Base-by-base conservation (phyloP, 1,139 yeast species). In the Nematodospora anomalae region DNA sequence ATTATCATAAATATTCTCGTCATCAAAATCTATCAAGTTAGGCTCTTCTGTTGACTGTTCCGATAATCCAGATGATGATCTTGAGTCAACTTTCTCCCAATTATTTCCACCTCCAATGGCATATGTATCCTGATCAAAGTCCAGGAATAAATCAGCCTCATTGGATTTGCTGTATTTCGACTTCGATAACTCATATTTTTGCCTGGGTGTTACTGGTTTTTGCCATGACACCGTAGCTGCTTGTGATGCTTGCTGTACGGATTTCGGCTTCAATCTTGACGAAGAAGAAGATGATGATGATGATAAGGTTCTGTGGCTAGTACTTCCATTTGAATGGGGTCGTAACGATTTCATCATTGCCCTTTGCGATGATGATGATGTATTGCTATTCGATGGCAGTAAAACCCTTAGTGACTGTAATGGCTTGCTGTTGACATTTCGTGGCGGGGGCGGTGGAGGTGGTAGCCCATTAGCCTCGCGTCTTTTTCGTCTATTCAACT, bases 201-300 rank as follows among this genome's bases (percentile, higher is more conserved):
- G 42, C 40, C 49, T 42, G 4, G 35, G 3, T 9, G 38, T 36
- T 6, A 30, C 23, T 30, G 65, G 66, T 36, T 54, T 57, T 20
- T 47, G 54, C 72, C 79, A 72, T 12, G 72, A 65, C 2, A 66
- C 48, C 28, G 62, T 63, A 1, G 83, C 83, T 2, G 83, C 82
- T 26, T 57, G 50, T 10, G 64, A 60, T 2, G 76, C 70, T 39
- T 55, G 55, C 38, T 42, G 48, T 33, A 42, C 45, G 2, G 46
- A 36, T 26, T 37, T 30, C 3, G 41, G 28, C 16, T 21, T 36
- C 10, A 36, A 16, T 20, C 30, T 38, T 16, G 44, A 27, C 16
- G 42, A 25, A 2, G 38, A 30, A 35, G 56, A 30, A 6, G 43
- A 32, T 16, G 44, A 27, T 21, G 42, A 25, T 2, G 38, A 30